phyloP scores from a whole-genome alignment of 2,329 filamentous ascomycete species.

The Diplodia scrobiculata region DNA sequence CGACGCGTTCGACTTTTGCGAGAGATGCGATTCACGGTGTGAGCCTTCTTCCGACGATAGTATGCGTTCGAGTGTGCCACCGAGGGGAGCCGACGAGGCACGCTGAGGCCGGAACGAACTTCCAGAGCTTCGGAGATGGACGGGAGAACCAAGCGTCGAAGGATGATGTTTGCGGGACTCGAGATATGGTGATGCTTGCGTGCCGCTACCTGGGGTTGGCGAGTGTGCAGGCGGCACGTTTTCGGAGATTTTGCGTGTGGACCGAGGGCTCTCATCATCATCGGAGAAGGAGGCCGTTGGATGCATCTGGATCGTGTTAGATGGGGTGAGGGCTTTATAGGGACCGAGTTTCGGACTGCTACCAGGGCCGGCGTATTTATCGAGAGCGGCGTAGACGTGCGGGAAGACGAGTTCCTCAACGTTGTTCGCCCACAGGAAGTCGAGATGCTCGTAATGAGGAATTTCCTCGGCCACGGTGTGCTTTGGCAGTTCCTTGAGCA shows the following conservation, averaged over 20 bases:
- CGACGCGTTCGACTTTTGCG: slow-evolving; percentile 35
- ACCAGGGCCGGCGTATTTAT: slow-evolving; percentile 57
- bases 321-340: slow-evolving; percentile 21
- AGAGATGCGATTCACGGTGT: slow-evolving; percentile 19
- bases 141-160: slow-evolving; percentile 16
- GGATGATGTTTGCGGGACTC: slow-evolving; percentile 17
- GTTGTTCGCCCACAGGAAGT: slow-evolving; percentile 91
- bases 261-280: slow-evolving; percentile 25
- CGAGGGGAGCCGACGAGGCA: background rate
- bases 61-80: slow-evolving; percentile 10
- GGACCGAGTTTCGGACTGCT: slow-evolving; percentile 24
- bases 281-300: slow-evolving; percentile 18
- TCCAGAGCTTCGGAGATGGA: slow-evolving; percentile 3
- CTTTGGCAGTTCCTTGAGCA: slow-evolving; percentile 82
- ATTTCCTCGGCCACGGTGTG: slow-evolving; percentile 86
- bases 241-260: slow-evolving; percentile 28
- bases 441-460: slow-evolving; percentile 91
- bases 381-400: slow-evolving; percentile 85
- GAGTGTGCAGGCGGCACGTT: slow-evolving; percentile 18
- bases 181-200: background rate
- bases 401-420: slow-evolving; percentile 83
- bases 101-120: slow-evolving; percentile 5
- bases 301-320: slow-evolving; percentile 10
- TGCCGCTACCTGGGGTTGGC: background rate
- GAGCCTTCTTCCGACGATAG: slow-evolving; percentile 21